phyloP scores from a whole-genome alignment of 129 eudicot genomes.

The Flaveria bidentis region DNA sequence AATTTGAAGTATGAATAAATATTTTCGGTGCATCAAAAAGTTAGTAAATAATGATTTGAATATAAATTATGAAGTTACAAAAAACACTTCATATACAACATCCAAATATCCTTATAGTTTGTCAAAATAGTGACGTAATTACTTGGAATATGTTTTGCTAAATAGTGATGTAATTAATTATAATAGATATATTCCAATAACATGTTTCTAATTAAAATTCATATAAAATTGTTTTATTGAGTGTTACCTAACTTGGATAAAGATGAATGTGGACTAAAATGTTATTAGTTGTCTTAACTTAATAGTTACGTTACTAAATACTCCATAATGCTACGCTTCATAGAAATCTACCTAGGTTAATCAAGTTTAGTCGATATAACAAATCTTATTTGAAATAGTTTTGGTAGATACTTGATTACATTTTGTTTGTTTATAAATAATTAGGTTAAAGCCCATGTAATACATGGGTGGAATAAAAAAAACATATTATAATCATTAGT shows the following conservation, averaged over 20 bases:
- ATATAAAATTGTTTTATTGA: neutral
- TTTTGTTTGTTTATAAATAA: neutral
- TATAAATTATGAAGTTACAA: no score
- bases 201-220: no score
- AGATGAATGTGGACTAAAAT: slow-evolving; percentile 1
- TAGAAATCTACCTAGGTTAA: neutral
- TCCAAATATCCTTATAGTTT: neutral
- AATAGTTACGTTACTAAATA: slow-evolving; percentile 3
- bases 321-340: neutral
- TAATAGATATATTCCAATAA: no score
- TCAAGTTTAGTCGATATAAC: neutral
- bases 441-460: no score
- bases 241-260: slow-evolving; percentile 6
- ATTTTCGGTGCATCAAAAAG: no score
- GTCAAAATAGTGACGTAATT: neutral
- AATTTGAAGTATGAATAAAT: no score
- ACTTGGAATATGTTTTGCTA: no score
- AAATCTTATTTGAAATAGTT: neutral
- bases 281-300: slow-evolving; percentile 3
- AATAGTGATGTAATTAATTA: no score
- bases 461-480: no score
- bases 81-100: neutral
- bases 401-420: neutral
- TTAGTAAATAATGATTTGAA: no score
- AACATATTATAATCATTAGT: no score